These are phyloP conservation scores for Stachybotrys echinatus DNA, from an alignment of 2,329 filamentous ascomycete genomes.

Conservation along the genomic window DNA sequence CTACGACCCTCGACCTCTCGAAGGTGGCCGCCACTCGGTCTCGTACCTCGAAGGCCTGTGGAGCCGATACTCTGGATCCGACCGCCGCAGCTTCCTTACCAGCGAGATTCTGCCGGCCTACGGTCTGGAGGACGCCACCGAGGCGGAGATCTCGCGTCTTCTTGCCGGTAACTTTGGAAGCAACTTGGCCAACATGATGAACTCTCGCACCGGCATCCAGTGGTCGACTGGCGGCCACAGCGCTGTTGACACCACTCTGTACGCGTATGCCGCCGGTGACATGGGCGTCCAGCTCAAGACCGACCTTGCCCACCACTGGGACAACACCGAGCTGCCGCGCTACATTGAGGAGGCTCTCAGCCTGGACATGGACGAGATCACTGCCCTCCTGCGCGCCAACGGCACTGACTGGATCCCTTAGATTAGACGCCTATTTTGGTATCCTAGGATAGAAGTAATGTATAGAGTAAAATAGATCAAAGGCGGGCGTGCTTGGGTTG, in stretches of 20 bases:
- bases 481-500: neutral
- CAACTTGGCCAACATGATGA: constrained; percentile 20
- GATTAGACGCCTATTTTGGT: too few species aligned
- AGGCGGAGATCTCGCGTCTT: constrained; percentile 17
- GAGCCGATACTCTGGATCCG: constrained; percentile 19
- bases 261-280: constrained; percentile 21
- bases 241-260: constrained; percentile 26
- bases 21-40: constrained; percentile 14
- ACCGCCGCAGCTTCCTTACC: constrained; percentile 17
- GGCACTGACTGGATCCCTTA: constrained; percentile 1
- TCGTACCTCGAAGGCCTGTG: constrained; percentile 19
- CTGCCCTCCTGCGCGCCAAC: constrained; percentile 2
- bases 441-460: too few species aligned
- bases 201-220: constrained; percentile 20
- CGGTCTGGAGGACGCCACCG: constrained; percentile 19
- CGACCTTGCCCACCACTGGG: constrained; percentile 18
- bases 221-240: constrained; percentile 31
- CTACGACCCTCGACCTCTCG: constrained; percentile 23
- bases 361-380: constrained; percentile 18
- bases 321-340: constrained; percentile 23
- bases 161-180: constrained; percentile 14
- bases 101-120: constrained; percentile 20
- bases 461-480: neutral
- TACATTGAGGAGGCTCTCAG: constrained; percentile 19
- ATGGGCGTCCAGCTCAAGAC: constrained; percentile 14